Evolutionary conservation across 495 filamentous ascomycete species (phyloP).

Genomic region (Talaromyces thailandensis): DNA sequence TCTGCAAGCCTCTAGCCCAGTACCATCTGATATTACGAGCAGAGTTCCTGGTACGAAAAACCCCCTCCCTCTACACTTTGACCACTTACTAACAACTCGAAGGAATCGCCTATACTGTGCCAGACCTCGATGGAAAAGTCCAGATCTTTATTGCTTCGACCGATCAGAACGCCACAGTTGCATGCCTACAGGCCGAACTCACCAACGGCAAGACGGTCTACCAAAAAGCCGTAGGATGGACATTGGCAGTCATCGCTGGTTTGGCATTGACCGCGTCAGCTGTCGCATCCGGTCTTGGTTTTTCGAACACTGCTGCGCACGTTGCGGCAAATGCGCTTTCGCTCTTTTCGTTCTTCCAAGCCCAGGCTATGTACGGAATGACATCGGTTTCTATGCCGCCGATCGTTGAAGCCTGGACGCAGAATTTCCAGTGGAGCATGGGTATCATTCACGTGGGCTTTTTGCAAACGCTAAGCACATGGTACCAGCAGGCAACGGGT

Average conservation of each 20-base stretch:
- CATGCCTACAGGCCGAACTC: slow-evolving; percentile 71
- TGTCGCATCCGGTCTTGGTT: slow-evolving; percentile 58
- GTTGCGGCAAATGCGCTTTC: slow-evolving; percentile 76
- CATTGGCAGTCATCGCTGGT: slow-evolving; percentile 64
- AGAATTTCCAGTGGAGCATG: slow-evolving; percentile 89
- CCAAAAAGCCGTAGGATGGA: slow-evolving; percentile 72
- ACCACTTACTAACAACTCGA: neutral
- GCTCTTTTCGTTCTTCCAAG: slow-evolving; percentile 83
- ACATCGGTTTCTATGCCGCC: slow-evolving; percentile 64
- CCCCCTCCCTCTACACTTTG: neutral
- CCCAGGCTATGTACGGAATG: slow-evolving; percentile 76
- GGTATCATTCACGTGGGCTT: slow-evolving; percentile 74
- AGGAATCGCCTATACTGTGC: slow-evolving; percentile 48
- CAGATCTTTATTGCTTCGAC: slow-evolving; percentile 59
- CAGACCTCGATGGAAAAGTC: slow-evolving; percentile 72
- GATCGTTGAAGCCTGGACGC: slow-evolving; percentile 75
- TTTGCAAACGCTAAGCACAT: slow-evolving; percentile 69
- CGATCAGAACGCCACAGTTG: slow-evolving; percentile 45
- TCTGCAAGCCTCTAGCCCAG: neutral
- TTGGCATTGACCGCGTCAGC: slow-evolving; percentile 64
- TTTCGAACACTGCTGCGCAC: slow-evolving; percentile 87
- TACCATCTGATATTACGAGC: neutral
- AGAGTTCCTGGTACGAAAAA: slow-evolving; percentile 7
- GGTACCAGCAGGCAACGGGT: slow-evolving; percentile 82
- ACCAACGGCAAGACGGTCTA: slow-evolving; percentile 82